Conservation (phyloP, 2,329 filamentous ascomycete species). For the Pestalotiopsis sp. region DNA sequence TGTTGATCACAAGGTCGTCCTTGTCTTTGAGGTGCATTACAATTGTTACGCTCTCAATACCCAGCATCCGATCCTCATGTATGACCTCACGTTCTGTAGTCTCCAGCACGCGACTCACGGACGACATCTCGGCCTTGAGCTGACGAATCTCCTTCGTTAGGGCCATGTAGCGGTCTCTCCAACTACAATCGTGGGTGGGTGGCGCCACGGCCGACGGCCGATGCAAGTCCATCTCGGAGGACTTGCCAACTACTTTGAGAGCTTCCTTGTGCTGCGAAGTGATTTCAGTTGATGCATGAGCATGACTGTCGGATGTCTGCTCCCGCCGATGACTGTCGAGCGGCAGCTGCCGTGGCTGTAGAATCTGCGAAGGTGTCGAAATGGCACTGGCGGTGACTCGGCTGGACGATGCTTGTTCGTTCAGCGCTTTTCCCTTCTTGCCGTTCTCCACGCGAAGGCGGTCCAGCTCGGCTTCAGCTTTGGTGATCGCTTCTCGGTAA, state of each 20-base stretch:
- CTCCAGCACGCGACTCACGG: slow-evolving; percentile 8
- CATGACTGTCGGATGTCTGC: slow-evolving; percentile 6
- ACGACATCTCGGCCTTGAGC: slow-evolving; percentile 41
- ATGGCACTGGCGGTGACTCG: background rate
- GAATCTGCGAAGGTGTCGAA: slow-evolving; percentile 14
- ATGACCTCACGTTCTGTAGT: background rate
- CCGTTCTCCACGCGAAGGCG: slow-evolving; percentile 4
- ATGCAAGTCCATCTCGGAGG: slow-evolving; percentile 29
- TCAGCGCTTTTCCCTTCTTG: background rate
- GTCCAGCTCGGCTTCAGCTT: slow-evolving; percentile 15
- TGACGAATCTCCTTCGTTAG: slow-evolving; percentile 44
- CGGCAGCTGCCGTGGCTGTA: slow-evolving; percentile 18
- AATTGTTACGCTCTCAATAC: slow-evolving; percentile 52
- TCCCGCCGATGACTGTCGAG: slow-evolving; percentile 1
- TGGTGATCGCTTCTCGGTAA: slow-evolving; percentile 14
- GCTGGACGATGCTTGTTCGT: background rate
- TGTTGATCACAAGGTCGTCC: slow-evolving; percentile 56
- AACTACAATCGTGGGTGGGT: slow-evolving; percentile 43
- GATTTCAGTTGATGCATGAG: background rate
- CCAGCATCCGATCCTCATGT: slow-evolving; percentile 38
- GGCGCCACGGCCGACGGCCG: slow-evolving; percentile 38
- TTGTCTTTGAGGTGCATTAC: slow-evolving; percentile 52
- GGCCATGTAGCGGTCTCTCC: slow-evolving; percentile 43
- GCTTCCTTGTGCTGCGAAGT: background rate
- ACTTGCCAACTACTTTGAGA: background rate